Conservation (phyloP, 1,284 basidiomycete genomes). For the Abortiporus biennis region DNA sequence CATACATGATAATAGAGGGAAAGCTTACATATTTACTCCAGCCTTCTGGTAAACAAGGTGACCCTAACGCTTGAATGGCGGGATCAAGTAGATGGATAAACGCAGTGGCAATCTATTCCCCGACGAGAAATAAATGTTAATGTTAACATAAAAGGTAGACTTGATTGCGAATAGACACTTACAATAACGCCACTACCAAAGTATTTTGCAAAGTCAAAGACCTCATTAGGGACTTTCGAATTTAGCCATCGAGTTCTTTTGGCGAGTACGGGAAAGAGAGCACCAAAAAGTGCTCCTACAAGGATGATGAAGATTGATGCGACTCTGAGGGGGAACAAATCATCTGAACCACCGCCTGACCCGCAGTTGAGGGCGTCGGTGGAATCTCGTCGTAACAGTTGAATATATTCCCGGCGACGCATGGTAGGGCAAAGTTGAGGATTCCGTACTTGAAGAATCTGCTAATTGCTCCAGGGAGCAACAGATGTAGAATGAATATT, state of each 20-base stretch:
- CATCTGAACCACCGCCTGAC: constrained; percentile 30
- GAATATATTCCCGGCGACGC: too few species aligned
- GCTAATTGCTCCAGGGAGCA: too few species aligned
- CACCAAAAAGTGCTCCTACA: constrained; percentile 59
- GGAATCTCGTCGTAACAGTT: too few species aligned
- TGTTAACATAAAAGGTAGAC: constrained; percentile 12
- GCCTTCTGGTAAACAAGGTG: constrained; percentile 61
- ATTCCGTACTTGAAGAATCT: too few species aligned
- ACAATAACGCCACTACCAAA: constrained; percentile 94
- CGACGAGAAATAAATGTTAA: not conserved
- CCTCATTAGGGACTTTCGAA: constrained; percentile 44
- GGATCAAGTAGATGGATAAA: constrained; percentile 85
- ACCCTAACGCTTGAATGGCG: constrained; percentile 65
- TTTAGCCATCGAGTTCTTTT: constrained; percentile 48
- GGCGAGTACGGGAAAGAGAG: constrained; percentile 81
- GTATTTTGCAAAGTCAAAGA: constrained; percentile 90
- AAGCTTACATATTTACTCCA: constrained; percentile 76
- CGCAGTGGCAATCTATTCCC: constrained; percentile 76
- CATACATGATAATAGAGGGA: not conserved
- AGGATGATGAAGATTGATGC: constrained; percentile 89
- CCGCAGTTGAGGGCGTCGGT: constrained; percentile 14
- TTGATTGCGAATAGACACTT: constrained; percentile 21
- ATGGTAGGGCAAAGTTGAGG: too few species aligned
- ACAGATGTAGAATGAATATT: too few species aligned
- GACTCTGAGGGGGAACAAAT: constrained; percentile 52